Percentiles rank a stretch among this genome's conserved stretches.
Conservation (phyloP, 352 stramenopile genomes). For the Halophytophthora batemanensis region DNA sequence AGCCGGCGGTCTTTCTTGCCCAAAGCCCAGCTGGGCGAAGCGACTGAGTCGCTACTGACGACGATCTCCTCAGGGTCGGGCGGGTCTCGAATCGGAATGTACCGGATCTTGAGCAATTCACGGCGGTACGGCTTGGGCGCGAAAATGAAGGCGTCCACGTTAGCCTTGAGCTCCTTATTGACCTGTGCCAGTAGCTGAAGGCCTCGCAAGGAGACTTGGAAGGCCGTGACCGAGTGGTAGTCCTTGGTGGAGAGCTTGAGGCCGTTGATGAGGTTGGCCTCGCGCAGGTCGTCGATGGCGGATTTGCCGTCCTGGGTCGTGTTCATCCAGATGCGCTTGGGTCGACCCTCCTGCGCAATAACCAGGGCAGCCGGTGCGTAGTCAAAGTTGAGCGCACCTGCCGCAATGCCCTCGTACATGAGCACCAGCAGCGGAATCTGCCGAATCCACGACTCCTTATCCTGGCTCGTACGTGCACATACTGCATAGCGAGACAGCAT, state of each 20-base stretch:
- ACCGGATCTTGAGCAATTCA: conserved; percentile 54
- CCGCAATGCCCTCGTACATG: conserved; percentile 95
- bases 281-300: conserved; percentile 94
- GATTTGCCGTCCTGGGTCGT: conserved; percentile 95
- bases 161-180: conserved; percentile 60
- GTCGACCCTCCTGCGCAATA: conserved; percentile 77
- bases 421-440: conserved; percentile 94
- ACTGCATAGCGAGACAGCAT: conserved; percentile 45
- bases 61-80: conserved; percentile 12
- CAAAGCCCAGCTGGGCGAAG: too few species aligned
- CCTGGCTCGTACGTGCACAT: too few species aligned
- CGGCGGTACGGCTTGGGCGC: conserved; percentile 52
- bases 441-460: conserved; percentile 93
- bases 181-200: conserved; percentile 91
- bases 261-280: conserved; percentile 94
- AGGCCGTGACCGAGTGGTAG: conserved; percentile 95
- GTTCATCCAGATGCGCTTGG: conserved; percentile 84
- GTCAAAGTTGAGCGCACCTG: conserved; percentile 93
- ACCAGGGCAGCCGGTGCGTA: conserved; percentile 94
- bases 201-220: conserved; percentile 91
- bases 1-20: too few species aligned
- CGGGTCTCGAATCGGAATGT: conserved; percentile 54
- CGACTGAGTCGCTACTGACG: too few species aligned
- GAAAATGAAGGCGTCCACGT: conserved; percentile 53
- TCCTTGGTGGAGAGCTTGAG: conserved; percentile 91